Evolutionary conservation across 2,329 filamentous ascomycete species (phyloP), one percentile per base, ranked within the genome.

Genomic region (Coniochaeta pulveracea): DNA sequence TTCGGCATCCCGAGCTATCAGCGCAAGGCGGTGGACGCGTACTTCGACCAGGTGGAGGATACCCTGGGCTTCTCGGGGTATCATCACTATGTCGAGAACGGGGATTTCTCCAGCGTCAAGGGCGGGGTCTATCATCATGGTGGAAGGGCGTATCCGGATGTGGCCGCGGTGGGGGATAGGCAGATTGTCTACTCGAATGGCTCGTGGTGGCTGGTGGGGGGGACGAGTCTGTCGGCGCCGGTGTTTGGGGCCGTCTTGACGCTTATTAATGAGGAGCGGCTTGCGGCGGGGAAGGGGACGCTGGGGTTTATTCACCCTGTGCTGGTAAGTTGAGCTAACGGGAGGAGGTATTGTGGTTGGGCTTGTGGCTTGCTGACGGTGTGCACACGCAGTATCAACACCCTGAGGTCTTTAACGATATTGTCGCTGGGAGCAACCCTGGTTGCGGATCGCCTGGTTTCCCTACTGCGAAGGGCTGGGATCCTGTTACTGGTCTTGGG

Each of bases 251-350:
- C 63, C 6, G 59, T 81, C 31, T 56, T 82, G 26, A 59, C 69
- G 1, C 61, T 81, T 3, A 54, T 81, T 36, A 81, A 81, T 43
- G 75, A 80, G 43, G 71, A 67, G 1, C 57, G 72, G 19, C 50
- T 78, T 12, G 52, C 60, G 0, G 55, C 52, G 6, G 66, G 66
- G 5, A 63, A 67, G 46, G 42, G 36, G 6, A 46, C 55, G 1
- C 35, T 63, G 1, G 54, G 55, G 3, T 57, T 56, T 34, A 42
- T 58, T 27, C 57, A 57, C 39, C 54, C 50, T 2, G 34, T 41
- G 1, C 28, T 49, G n/a, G 32, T 42, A 21, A 23, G 34, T 34
- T 19, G 15, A n/a, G 7, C n/a, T 28, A 27, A 21, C 25, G 6
- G 10, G 10, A 28, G 15, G 5, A 11, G 14, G 11, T 12, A 26